phyloP scores from a whole-genome alignment of 2,329 filamentous ascomycete genomes.

The Colletotrichum cuscutae region DNA sequence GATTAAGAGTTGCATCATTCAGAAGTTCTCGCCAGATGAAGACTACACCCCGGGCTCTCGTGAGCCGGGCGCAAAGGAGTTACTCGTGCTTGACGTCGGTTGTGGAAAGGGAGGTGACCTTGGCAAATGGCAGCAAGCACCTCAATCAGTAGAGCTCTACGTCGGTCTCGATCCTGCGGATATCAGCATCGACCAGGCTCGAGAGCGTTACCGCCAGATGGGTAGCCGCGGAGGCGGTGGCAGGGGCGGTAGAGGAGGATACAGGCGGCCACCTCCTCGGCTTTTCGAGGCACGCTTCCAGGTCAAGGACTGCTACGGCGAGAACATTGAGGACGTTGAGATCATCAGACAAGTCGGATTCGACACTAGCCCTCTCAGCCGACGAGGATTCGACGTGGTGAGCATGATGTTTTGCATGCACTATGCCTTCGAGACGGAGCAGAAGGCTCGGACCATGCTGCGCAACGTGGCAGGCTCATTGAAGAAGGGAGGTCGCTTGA shows the following conservation, averaged over 20 bases:
- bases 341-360: slow-evolving; percentile 91
- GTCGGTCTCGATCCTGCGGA: slow-evolving; percentile 95
- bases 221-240: slow-evolving; percentile 65
- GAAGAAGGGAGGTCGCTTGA: slow-evolving; percentile 93
- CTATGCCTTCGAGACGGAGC: slow-evolving; percentile 95
- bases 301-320: slow-evolving; percentile 91
- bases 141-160: slow-evolving; percentile 91
- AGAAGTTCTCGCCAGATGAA: slow-evolving; percentile 91
- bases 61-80: slow-evolving; percentile 66
- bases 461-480: slow-evolving; percentile 89
- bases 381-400: slow-evolving; percentile 92
- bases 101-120: slow-evolving; percentile 97
- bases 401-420: slow-evolving; percentile 99
- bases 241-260: slow-evolving; percentile 64
- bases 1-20: slow-evolving; percentile 97
- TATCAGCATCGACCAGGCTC: slow-evolving; percentile 89
- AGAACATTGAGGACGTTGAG: slow-evolving; percentile 82
- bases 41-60: slow-evolving; percentile 72
- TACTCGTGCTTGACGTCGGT: slow-evolving; percentile 91
- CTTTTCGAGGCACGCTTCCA: slow-evolving; percentile 89
- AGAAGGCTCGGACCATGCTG: slow-evolving; percentile 91
- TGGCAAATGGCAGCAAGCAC: slow-evolving; percentile 94
- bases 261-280: slow-evolving; percentile 59
- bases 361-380: slow-evolving; percentile 77
- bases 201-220: slow-evolving; percentile 84